Percentiles rank a stretch among this genome's conserved stretches.
Evolutionary conservation across 2,329 filamentous ascomycete species (phyloP).

Genomic region (Uncinocarpus reesii): DNA sequence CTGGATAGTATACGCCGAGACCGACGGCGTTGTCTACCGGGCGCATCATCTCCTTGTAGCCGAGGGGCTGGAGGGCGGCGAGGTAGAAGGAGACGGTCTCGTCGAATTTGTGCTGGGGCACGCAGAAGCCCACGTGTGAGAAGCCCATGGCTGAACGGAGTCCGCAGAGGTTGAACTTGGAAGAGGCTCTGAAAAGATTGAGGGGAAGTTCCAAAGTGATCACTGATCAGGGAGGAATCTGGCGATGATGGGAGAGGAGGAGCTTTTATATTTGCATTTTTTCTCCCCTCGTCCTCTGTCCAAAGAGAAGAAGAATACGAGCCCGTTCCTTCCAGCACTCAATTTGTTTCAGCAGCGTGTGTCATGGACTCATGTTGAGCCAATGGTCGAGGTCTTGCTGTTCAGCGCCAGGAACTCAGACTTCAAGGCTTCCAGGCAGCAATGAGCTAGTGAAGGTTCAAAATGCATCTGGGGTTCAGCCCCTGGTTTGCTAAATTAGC

Average conservation of each 20-base stretch:
- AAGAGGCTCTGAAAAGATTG: no score
- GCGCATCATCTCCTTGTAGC: slow-evolving; percentile 24
- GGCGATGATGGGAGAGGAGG: neutral
- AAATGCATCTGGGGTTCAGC: neutral
- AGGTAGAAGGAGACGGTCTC: slow-evolving; percentile 24
- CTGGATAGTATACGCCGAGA: slow-evolving; percentile 23
- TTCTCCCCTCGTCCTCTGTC: no score
- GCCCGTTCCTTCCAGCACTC: no score
- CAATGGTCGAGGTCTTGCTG: neutral
- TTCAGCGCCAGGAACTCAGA: neutral
- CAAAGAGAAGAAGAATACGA: no score
- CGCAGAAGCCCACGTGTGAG: slow-evolving; percentile 23
- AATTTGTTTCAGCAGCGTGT: no score
- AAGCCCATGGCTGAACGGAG: slow-evolving; percentile 32
- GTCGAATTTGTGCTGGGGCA: slow-evolving; percentile 24
- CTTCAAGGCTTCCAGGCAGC: neutral
- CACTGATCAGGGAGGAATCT: neutral
- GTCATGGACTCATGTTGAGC: no score
- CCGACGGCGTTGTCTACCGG: slow-evolving; percentile 23
- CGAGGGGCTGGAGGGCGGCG: slow-evolving; percentile 23
- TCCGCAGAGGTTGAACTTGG: no score
- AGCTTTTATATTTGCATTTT: no score
- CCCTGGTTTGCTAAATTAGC: no score
- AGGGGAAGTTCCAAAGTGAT: neutral
- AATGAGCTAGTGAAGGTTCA: neutral